Conservation (phyloP, 768 basidiomycete species). For the Scleroderma bovista region DNA sequence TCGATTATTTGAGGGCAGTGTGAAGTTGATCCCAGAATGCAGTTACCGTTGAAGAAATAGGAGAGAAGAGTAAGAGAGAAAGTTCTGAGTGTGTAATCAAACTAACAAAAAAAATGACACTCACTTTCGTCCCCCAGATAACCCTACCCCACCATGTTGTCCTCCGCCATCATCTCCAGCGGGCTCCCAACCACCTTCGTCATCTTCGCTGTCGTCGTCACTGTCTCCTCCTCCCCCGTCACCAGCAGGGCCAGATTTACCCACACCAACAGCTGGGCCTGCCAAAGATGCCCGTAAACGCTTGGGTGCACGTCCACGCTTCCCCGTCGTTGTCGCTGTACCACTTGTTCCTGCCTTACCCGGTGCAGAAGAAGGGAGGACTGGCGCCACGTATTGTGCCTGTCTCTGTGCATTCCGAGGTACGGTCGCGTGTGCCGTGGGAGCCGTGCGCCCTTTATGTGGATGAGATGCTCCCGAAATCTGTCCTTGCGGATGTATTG, state of each 20-base stretch:
- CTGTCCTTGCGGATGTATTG: not conserved
- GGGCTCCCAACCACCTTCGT: constrained; percentile 20
- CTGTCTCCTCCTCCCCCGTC: constrained; percentile 9
- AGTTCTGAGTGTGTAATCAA: not conserved
- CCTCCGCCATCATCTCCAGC: constrained; percentile 1
- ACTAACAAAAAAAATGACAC: constrained; percentile 3
- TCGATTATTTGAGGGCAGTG: too few relatives aligned
- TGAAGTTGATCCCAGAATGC: too few relatives aligned
- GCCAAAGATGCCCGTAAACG: constrained; percentile 11
- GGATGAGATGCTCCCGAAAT: not conserved
- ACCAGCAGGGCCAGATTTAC: not conserved
- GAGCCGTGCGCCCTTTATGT: not conserved
- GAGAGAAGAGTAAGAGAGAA: not conserved
- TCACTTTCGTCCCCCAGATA: constrained; percentile 23
- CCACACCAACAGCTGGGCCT: not conserved
- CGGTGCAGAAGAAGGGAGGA: not conserved
- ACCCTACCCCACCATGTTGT: constrained; percentile 2
- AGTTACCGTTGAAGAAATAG: not conserved
- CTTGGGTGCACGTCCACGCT: constrained; percentile 18
- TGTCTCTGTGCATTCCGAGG: not conserved
- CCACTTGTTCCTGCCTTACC: not conserved
- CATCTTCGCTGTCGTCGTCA: constrained; percentile 28
- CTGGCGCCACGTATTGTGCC: not conserved
- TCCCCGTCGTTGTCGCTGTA: constrained; percentile 9
- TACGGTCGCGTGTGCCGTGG: not conserved